Percentiles rank a stretch among this genome's conserved stretches.
Evolutionary conservation across 345 rosid species (phyloP).

Genomic region (Cardamine resedifolia): DNA sequence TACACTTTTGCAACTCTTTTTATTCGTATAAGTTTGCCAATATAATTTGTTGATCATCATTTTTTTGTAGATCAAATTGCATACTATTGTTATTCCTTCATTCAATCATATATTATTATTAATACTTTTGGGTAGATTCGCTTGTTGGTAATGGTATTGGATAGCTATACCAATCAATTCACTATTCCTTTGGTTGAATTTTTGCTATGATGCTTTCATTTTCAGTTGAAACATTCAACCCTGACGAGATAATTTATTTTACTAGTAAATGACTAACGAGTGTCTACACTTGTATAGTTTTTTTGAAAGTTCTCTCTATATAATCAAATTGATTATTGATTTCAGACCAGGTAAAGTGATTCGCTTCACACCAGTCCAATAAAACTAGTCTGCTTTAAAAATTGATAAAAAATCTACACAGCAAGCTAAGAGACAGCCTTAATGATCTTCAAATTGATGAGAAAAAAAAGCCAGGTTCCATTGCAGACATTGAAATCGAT

Average conservation of each 20-base stretch:
- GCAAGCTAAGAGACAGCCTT: slow-evolving; percentile 25
- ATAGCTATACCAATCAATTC: slow-evolving; percentile 18
- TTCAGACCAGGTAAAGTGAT: slow-evolving; percentile 6
- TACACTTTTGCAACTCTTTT: slow-evolving; percentile 24
- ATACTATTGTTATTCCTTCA: background rate
- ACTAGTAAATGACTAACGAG: background rate
- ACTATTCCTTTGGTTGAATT: slow-evolving; percentile 27
- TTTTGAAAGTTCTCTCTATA: background rate
- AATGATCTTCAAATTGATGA: slow-evolving; percentile 37
- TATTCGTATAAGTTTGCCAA: background rate
- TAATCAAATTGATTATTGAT: slow-evolving; percentile 11
- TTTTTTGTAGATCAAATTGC: background rate
- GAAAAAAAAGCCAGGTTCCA: slow-evolving; percentile 33
- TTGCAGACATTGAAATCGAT: slow-evolving; percentile 24
- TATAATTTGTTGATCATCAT: background rate
- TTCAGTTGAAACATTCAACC: slow-evolving; percentile 32
- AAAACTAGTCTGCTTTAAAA: background rate
- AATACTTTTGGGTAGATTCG: background rate
- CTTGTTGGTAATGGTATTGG: slow-evolving; percentile 3
- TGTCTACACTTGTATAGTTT: background rate
- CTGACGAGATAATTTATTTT: slow-evolving; percentile 2
- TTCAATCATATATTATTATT: background rate
- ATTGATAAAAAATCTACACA: background rate
- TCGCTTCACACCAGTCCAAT: slow-evolving; percentile 9
- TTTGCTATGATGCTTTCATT: slow-evolving; percentile 6